Evolutionary conservation across 169 alveolate species (phyloP).

Genomic region (Fabrea salina): DNA sequence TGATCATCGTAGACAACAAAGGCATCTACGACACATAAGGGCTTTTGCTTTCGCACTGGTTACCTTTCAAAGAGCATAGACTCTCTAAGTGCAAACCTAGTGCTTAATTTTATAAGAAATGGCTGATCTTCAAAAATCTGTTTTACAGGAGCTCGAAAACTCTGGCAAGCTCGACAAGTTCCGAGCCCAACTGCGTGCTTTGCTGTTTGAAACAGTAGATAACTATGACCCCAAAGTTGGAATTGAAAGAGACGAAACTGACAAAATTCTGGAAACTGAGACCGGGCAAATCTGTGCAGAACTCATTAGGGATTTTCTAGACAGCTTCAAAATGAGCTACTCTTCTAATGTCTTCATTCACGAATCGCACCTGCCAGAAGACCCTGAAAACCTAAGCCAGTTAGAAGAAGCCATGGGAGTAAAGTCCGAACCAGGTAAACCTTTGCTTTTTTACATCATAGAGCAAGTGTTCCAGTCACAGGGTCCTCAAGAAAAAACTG

Average conservation of each 20-base stretch:
- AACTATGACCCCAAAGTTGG: not conserved
- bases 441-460: not conserved
- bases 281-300: slow-evolving; percentile 23
- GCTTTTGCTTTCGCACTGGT: too few species aligned
- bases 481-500: not conserved
- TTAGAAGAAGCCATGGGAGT: not conserved
- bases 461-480: not conserved
- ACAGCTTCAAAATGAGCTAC: not conserved
- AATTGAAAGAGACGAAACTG: not conserved
- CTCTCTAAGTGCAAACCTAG: too few species aligned
- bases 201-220: not conserved
- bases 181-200: slow-evolving; percentile 1
- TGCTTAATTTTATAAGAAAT: too few species aligned
- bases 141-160: slow-evolving; percentile 1
- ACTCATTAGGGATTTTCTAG: slow-evolving; percentile 16
- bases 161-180: not conserved
- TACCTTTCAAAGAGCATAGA: too few species aligned
- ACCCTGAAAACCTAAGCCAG: not conserved
- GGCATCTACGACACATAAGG: too few species aligned
- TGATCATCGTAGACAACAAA: too few species aligned
- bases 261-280: not conserved
- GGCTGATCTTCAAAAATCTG: too few species aligned
- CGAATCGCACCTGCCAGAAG: slow-evolving; percentile 19
- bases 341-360: not conserved
- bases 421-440: not conserved